These are phyloP conservation scores for Wickerhamomyces kurtzmanii DNA, from an alignment of 805 yeast species.

Conservation along the genomic window DNA sequence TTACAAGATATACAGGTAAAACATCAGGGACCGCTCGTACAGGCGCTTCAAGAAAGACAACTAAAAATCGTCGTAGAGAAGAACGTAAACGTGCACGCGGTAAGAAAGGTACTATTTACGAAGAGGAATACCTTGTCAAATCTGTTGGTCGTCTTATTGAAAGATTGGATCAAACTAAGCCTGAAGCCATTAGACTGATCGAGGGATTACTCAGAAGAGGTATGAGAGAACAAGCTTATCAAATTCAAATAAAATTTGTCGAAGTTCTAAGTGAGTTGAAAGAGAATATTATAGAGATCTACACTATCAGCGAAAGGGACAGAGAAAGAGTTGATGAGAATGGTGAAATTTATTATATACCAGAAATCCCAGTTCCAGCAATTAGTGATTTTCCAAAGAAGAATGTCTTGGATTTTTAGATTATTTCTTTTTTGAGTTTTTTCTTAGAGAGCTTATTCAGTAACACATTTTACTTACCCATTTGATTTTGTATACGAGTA, in stretches of 20 bases:
- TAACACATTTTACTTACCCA: not conserved
- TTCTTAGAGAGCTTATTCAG: not conserved
- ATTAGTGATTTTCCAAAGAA: slow-evolving; percentile 54
- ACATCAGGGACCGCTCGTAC: slow-evolving; percentile 94
- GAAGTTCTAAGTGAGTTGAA: slow-evolving; percentile 46
- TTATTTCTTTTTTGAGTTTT: not conserved
- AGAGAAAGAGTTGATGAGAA: slow-evolving; percentile 84
- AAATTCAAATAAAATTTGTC: slow-evolving; percentile 59
- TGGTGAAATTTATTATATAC: slow-evolving; percentile 72
- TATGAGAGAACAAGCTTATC: slow-evolving; percentile 72
- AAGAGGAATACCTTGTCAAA: slow-evolving; percentile 86
- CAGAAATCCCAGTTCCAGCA: slow-evolving; percentile 65
- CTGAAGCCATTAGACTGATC: slow-evolving; percentile 65
- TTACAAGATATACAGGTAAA: slow-evolving; percentile 94
- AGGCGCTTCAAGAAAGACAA: slow-evolving; percentile 87
- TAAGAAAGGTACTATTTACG: slow-evolving; percentile 94
- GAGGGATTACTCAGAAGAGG: slow-evolving; percentile 68
- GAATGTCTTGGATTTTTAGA: slow-evolving; percentile 47
- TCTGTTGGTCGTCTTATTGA: slow-evolving; percentile 86
- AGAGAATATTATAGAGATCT: slow-evolving; percentile 66
- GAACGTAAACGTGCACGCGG: slow-evolving; percentile 96
- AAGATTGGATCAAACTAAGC: slow-evolving; percentile 61
- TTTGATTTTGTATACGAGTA: not conserved
- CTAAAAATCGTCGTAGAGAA: slow-evolving; percentile 88
- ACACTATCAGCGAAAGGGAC: slow-evolving; percentile 72